A percentile compares a stretch with the other conserved stretches of the same genome.
These are phyloP conservation scores for Trypanosoma melophagium DNA, from an alignment of 208 protist species.

Conservation along the genomic window DNA sequence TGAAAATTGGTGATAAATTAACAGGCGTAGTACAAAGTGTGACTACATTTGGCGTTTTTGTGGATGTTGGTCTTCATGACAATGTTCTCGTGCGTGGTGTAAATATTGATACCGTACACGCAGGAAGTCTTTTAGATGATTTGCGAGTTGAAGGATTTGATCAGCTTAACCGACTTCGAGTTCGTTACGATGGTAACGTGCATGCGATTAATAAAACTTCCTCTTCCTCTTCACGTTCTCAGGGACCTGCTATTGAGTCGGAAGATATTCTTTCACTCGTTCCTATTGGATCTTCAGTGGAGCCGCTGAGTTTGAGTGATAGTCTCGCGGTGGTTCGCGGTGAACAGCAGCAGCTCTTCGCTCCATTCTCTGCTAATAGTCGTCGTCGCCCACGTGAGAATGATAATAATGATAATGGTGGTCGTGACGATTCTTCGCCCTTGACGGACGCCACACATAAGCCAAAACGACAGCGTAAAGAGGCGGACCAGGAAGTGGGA, in stretches of 20 bases:
- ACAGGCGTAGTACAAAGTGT: slow-evolving; percentile 70
- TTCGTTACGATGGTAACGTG: slow-evolving; percentile 30
- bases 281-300: not conserved
- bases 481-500: not conserved
- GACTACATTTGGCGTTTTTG: slow-evolving; percentile 83
- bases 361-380: no score
- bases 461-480: not conserved
- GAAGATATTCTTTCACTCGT: slow-evolving; percentile 36
- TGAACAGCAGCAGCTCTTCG: slow-evolving; percentile 5
- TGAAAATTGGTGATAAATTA: slow-evolving; percentile 52
- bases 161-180: slow-evolving; percentile 52
- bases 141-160: slow-evolving; percentile 48
- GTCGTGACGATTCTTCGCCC: not conserved
- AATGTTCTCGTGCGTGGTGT: slow-evolving; percentile 58
- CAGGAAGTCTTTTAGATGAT: slow-evolving; percentile 47
- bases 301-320: slow-evolving; percentile 7
- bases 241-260: slow-evolving; percentile 50
- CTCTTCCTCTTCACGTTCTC: not conserved
- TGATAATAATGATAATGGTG: no score
- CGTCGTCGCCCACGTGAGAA: no score
- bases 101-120: slow-evolving; percentile 50
- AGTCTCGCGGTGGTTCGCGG: slow-evolving; percentile 15
- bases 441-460: not conserved
- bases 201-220: not conserved
- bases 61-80: slow-evolving; percentile 82